These are phyloP conservation scores for Fusarium sp. DNA, from an alignment of 2,329 filamentous ascomycete species.

Conservation along the genomic window DNA sequence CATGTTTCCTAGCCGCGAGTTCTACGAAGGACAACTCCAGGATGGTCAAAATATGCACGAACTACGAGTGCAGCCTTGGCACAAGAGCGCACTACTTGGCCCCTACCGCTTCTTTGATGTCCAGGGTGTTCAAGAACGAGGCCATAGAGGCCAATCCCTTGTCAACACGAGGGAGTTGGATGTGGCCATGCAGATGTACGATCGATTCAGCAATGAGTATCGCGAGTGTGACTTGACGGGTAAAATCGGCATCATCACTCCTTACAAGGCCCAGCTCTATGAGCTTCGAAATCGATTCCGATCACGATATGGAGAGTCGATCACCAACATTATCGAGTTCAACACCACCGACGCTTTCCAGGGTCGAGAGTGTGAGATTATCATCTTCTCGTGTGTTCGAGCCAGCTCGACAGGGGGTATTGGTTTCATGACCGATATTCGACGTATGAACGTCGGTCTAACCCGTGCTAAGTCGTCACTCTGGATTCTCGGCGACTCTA, in stretches of 20 bases:
- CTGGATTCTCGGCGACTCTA: conserved; percentile 95
- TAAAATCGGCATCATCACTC: conserved; percentile 97
- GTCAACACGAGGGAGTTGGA: conserved; percentile 91
- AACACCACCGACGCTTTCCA: conserved; percentile 99
- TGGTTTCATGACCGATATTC: conserved; percentile 97
- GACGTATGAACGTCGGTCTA: conserved; percentile 99
- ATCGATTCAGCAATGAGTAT: conserved; percentile 83
- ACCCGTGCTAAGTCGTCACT: conserved; percentile 97
- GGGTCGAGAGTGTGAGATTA: conserved; percentile 95
- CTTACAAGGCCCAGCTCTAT: conserved; percentile 93
- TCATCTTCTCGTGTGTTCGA: conserved; percentile 98
- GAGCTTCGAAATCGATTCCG: conserved; percentile 85
- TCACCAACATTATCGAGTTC: conserved; percentile 90
- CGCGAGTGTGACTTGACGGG: conserved; percentile 77
- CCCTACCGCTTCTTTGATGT: conserved; percentile 99
- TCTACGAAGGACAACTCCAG: conserved; percentile 90
- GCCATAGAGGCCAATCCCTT: conserved; percentile 88
- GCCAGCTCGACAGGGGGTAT: conserved; percentile 94
- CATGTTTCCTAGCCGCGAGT: conserved; percentile 88
- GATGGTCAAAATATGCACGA: conserved; percentile 88
- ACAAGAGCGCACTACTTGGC: conserved; percentile 83
- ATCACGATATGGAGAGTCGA: conserved; percentile 79
- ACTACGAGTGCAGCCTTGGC: conserved; percentile 87
- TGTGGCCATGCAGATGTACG: conserved; percentile 88
- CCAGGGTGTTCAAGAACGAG: conserved; percentile 85